A percentile compares a stretch with the other conserved stretches of the same genome.
Conservation (phyloP, 2,329 filamentous ascomycete genomes). For the Rhexocercosporidium sp. region DNA sequence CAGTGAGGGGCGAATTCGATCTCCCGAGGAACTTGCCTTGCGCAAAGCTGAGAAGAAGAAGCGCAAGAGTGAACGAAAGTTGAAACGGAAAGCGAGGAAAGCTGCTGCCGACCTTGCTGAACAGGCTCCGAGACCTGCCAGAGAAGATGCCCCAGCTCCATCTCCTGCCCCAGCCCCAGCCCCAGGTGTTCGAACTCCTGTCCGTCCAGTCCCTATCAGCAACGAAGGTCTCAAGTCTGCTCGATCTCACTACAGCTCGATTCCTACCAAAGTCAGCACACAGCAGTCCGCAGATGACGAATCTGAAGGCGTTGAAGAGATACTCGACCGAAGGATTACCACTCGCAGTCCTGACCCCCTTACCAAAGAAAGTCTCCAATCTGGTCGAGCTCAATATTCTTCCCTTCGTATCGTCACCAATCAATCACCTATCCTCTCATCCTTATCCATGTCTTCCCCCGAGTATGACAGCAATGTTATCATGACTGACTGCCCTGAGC, state of each 20-base stretch:
- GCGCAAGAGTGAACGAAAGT: not conserved
- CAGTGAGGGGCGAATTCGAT: not conserved
- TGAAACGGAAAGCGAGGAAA: not conserved
- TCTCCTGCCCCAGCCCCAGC: not conserved
- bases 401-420: not conserved
- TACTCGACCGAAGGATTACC: no score
- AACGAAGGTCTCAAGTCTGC: not conserved
- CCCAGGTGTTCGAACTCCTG: not conserved
- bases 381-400: not conserved
- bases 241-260: not conserved
- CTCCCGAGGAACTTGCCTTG: not conserved
- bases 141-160: not conserved
- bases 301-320: not conserved
- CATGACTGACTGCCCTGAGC: not conserved
- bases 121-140: not conserved
- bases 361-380: not conserved
- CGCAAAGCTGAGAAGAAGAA: conserved; percentile 1
- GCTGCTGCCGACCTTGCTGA: not conserved
- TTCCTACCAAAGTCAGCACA: not conserved
- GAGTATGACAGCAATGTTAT: not conserved
- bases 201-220: not conserved
- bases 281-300: not conserved
- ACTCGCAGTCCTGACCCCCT: not conserved
- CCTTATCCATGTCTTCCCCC: not conserved
- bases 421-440: not conserved